phyloP scores from a whole-genome alignment of 1,284 basidiomycete species.

The Trichosporon sp. region DNA sequence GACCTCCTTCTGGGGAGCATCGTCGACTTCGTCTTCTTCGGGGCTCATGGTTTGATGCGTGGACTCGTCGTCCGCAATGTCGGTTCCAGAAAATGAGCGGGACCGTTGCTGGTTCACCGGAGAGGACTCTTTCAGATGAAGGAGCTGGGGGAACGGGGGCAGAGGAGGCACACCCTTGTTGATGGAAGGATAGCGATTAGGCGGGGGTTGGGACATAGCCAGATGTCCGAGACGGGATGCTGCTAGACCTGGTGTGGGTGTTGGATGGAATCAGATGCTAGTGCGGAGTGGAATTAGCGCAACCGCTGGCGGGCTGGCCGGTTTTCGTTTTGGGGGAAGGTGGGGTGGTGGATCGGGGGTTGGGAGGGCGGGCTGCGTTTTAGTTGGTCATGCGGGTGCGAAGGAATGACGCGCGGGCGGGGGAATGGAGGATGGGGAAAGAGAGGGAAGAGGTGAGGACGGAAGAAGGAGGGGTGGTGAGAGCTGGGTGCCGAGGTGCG shows the following conservation, averaged over 20 bases:
- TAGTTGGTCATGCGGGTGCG: background rate
- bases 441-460: background rate
- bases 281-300: background rate
- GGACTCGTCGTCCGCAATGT: slow-evolving; percentile 17
- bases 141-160: slow-evolving; percentile 39
- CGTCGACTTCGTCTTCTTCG: slow-evolving; percentile 27
- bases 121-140: slow-evolving; percentile 30
- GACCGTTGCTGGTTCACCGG: background rate
- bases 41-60: slow-evolving; percentile 15
- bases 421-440: background rate
- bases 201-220: slow-evolving; percentile 33
- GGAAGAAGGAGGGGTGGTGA: background rate
- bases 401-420: background rate
- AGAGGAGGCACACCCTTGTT: slow-evolving; percentile 28
- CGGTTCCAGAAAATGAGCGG: slow-evolving; percentile 10
- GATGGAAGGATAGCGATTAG: slow-evolving; percentile 28
- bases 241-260: background rate
- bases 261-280: slow-evolving; percentile 1
- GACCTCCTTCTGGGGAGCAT: slow-evolving; percentile 16
- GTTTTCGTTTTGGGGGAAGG: background rate
- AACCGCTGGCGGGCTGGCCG: background rate
- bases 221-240: background rate
- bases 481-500: background rate
- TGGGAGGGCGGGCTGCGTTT: background rate
- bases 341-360: background rate